Evolutionary conservation across 73 alveolate genomes (phyloP).

Genomic region (Symbiodinium natans): DNA sequence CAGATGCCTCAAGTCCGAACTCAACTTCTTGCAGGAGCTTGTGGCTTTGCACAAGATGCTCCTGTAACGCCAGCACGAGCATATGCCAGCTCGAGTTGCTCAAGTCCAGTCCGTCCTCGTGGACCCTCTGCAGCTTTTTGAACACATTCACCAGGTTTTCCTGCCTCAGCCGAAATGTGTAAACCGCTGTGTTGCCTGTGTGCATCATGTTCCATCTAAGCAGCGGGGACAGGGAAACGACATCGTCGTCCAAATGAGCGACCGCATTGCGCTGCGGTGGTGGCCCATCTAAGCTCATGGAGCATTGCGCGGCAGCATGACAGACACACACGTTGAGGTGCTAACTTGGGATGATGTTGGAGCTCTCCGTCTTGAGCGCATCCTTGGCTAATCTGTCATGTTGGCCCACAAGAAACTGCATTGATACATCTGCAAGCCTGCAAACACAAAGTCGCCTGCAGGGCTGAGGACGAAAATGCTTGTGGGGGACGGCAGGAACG

Average conservation of each 20-base stretch:
- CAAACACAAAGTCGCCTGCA: too few relatives aligned
- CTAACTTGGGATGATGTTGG: neutral
- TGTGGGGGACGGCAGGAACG: too few relatives aligned
- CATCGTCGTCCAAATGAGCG: neutral
- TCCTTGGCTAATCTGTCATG: too few relatives aligned
- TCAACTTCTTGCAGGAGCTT: neutral
- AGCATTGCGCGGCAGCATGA: neutral
- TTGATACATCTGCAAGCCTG: too few relatives aligned
- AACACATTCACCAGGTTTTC: neutral
- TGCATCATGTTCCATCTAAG: neutral
- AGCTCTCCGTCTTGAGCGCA: neutral
- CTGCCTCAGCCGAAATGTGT: neutral
- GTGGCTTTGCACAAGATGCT: conserved; percentile 8
- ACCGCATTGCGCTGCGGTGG: neutral
- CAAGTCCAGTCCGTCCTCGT: neutral
- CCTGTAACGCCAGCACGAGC: neutral
- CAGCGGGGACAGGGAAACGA: neutral
- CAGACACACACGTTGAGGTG: neutral
- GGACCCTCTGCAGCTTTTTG: neutral
- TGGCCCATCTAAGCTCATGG: neutral
- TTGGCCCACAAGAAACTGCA: too few relatives aligned
- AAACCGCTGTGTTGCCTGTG: neutral
- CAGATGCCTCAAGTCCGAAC: neutral
- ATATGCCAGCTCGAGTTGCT: neutral
- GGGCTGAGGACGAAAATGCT: too few relatives aligned